Percentiles rank a stretch among this genome's conserved stretches.
phyloP scores from a whole-genome alignment of 257 asterid species.

The Solanum gandarillasii region DNA sequence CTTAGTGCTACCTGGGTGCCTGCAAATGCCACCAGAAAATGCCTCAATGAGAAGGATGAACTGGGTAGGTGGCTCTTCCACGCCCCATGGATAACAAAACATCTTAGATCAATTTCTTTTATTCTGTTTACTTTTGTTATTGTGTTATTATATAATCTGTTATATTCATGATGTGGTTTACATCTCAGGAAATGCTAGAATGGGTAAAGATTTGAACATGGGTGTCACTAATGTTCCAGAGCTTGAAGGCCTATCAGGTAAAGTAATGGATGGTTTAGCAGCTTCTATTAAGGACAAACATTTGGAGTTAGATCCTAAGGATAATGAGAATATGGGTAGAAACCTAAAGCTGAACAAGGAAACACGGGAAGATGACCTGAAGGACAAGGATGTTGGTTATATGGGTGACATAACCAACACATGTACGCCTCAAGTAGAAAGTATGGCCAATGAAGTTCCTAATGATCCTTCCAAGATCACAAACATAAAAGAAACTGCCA shows the following conservation, averaged over 20 bases:
- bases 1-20: conserved; percentile 23
- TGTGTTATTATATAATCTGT: not conserved
- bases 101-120: not conserved
- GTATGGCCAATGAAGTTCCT: conserved; percentile 10
- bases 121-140: not conserved
- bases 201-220: conserved; percentile 24
- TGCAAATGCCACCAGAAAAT: conserved; percentile 10
- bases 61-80: conserved; percentile 14
- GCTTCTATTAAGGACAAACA: conserved; percentile 3
- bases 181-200: conserved; percentile 10
- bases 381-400: conserved; percentile 11
- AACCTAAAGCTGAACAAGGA: conserved; percentile 9
- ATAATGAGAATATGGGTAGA: conserved; percentile 8
- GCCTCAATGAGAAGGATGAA: conserved; percentile 9
- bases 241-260: conserved; percentile 8
- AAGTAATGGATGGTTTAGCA: not conserved
- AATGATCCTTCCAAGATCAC: conserved; percentile 11
- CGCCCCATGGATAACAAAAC: not conserved
- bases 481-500: conserved; percentile 8
- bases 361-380: conserved; percentile 8
- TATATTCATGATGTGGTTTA: not conserved
- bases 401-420: conserved; percentile 5
- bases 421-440: conserved; percentile 7
- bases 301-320: conserved; percentile 4
- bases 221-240: conserved; percentile 13